These are phyloP conservation scores for Crithidia acanthocephali DNA, from an alignment of 208 protist species.

Conservation along the genomic window DNA sequence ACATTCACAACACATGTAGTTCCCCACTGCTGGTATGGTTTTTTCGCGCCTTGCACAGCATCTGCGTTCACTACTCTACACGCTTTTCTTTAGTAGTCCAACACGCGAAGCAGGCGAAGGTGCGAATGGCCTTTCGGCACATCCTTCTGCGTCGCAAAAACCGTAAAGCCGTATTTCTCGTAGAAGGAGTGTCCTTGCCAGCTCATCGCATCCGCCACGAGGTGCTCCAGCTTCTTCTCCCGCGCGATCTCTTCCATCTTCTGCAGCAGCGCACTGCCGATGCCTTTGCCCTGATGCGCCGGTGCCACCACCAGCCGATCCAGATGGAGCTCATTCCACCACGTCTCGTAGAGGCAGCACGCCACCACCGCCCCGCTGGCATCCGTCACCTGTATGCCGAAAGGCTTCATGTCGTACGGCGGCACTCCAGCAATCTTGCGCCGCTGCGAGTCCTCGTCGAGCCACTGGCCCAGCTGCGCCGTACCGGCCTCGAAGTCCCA, in stretches of 20 bases:
- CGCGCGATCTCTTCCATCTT: slow-evolving; percentile 30
- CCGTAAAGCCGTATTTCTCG: slow-evolving; percentile 32
- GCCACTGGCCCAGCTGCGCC: slow-evolving; percentile 24
- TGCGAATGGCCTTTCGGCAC: slow-evolving; percentile 19
- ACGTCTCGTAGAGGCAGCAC: slow-evolving; percentile 36
- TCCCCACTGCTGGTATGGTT: too few relatives aligned
- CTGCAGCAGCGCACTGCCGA: slow-evolving; percentile 29
- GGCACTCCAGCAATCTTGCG: slow-evolving; percentile 18
- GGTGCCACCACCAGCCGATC: slow-evolving; percentile 28
- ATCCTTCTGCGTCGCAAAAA: slow-evolving; percentile 40
- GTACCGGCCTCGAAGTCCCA: slow-evolving; percentile 5
- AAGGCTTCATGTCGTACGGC: slow-evolving; percentile 25
- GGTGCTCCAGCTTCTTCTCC: slow-evolving; percentile 16
- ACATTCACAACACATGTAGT: too few relatives aligned
- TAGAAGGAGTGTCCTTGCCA: slow-evolving; percentile 44
- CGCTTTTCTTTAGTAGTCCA: neutral
- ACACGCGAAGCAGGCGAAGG: slow-evolving; percentile 6
- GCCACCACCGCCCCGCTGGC: slow-evolving; percentile 9
- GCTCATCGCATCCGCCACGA: slow-evolving; percentile 37
- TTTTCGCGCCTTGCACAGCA: too few relatives aligned
- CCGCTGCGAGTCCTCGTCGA: slow-evolving; percentile 18
- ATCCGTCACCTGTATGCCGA: slow-evolving; percentile 22
- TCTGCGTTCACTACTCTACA: neutral
- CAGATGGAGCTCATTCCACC: slow-evolving; percentile 38
- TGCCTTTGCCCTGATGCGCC: slow-evolving; percentile 16